Evolutionary conservation across 495 filamentous ascomycete species (phyloP).

Genomic region (Daldinia grandis): DNA sequence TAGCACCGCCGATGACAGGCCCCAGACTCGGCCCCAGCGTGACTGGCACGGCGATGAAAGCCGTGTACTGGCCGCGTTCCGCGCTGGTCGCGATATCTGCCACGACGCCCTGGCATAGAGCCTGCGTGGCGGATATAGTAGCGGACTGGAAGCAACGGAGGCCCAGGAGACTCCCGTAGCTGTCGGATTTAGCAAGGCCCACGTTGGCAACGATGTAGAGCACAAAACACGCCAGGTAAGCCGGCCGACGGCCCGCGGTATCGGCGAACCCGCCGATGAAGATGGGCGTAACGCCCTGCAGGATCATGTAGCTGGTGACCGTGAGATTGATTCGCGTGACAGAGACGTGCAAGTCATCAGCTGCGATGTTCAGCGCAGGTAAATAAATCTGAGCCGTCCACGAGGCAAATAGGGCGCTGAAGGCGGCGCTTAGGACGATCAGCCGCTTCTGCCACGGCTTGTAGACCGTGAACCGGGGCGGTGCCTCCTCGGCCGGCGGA

Average conservation of each 20-base stretch:
- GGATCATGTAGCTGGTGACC: constrained; percentile 67
- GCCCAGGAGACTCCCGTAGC: constrained; percentile 60
- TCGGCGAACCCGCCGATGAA: constrained; percentile 67
- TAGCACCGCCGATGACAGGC: constrained; percentile 68
- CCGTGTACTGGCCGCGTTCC: constrained; percentile 60
- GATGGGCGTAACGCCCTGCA: constrained; percentile 66
- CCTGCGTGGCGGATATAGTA: constrained; percentile 60
- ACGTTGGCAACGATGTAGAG: constrained; percentile 67
- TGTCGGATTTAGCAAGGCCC: constrained; percentile 59
- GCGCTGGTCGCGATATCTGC: constrained; percentile 62
- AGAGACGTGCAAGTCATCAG: constrained; percentile 61
- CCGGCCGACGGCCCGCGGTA: constrained; percentile 61
- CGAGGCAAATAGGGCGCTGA: constrained; percentile 72
- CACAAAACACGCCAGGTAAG: constrained; percentile 62
- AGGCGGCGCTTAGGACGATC: constrained; percentile 67
- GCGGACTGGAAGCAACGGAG: constrained; percentile 65
- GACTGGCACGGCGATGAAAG: constrained; percentile 49
- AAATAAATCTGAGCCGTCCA: constrained; percentile 75
- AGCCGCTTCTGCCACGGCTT: constrained; percentile 63
- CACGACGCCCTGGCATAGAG: constrained; percentile 64
- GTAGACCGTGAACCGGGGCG: constrained; percentile 62
- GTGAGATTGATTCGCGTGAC: constrained; percentile 66
- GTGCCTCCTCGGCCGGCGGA: constrained; percentile 44
- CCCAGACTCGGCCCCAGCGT: constrained; percentile 62
- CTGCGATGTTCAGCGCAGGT: constrained; percentile 67